Evolutionary conservation across 116 monocot species (phyloP).

Genomic region (Posidonia oceanica): DNA sequence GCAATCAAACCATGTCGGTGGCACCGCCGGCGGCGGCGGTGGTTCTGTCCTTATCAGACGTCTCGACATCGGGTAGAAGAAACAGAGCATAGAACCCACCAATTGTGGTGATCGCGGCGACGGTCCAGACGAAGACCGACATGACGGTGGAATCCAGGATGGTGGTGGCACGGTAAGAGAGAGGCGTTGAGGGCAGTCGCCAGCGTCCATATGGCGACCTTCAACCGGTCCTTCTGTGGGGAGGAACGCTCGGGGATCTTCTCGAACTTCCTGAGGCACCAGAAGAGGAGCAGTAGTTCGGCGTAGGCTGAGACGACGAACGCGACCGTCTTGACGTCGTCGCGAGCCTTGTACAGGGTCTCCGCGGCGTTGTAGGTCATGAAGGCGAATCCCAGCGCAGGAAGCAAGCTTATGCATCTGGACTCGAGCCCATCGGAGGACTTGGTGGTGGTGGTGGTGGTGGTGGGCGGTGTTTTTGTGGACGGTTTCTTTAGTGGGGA

Average conservation of each 20-base stretch:
- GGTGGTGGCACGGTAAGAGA: background rate
- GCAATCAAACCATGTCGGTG: no score
- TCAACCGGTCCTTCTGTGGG: background rate
- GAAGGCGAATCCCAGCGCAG: background rate
- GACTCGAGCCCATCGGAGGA: no score
- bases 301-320: slow-evolving; percentile 3
- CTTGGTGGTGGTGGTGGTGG: no score
- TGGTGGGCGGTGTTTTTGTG: no score
- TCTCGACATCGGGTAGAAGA: no score
- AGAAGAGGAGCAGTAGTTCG: background rate
- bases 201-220: background rate
- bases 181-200: background rate
- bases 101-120: background rate
- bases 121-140: background rate
- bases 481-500: no score
- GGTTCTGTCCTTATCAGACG: no score
- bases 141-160: background rate
- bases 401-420: background rate
- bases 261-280: background rate
- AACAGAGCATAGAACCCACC: background rate
- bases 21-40: no score
- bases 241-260: background rate
- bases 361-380: background rate
- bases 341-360: background rate
- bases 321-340: background rate